A percentile compares a stretch with the other conserved stretches of the same genome.
Evolutionary conservation across 2,329 filamentous ascomycete genomes (phyloP).

Genomic region (Verticillium tricorpus): DNA sequence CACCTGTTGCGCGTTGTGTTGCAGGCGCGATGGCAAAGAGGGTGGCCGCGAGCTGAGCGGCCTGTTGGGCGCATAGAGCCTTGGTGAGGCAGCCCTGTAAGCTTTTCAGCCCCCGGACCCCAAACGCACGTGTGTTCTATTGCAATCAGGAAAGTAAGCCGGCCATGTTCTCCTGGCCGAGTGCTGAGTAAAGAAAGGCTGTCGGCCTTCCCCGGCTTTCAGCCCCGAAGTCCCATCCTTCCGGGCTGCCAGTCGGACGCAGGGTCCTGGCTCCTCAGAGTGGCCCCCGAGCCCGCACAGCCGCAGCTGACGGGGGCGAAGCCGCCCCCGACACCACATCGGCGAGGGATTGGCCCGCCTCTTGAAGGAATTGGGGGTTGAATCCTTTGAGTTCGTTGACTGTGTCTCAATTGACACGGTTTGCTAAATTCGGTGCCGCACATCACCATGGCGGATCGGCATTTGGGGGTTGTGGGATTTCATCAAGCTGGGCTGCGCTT

Average conservation of each 20-base stretch:
- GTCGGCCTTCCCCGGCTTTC: neutral
- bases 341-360: neutral
- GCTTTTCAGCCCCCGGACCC: neutral
- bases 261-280: neutral
- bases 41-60: neutral
- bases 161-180: neutral
- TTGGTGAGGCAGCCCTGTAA: neutral
- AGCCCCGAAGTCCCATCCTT: neutral
- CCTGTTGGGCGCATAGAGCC: neutral
- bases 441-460: neutral
- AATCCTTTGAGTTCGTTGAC: neutral
- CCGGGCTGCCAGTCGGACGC: neutral
- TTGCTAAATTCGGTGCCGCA: neutral
- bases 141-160: neutral
- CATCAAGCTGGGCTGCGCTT: neutral
- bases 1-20: neutral
- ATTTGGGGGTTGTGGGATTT: neutral
- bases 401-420: neutral
- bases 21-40: neutral
- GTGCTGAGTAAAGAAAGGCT: neutral
- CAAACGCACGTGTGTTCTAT: neutral
- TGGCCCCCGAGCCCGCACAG: neutral
- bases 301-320: neutral
- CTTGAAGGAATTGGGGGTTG: neutral
- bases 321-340: neutral